Conservation (phyloP, 83 land plant genomes). For the Larix sibirica region DNA sequence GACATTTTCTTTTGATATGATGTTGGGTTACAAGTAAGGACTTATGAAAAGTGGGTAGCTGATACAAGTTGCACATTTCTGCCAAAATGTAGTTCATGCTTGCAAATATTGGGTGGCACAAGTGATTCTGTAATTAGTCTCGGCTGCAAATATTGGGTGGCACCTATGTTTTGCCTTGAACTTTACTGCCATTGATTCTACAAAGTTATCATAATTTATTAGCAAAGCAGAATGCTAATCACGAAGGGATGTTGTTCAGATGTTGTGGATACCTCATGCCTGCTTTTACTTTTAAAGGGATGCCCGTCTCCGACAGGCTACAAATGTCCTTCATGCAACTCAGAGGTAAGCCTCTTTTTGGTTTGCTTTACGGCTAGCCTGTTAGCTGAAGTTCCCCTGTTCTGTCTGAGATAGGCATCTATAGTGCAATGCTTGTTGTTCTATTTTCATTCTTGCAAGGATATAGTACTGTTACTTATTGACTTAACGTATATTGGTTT, state of each 20-base stretch:
- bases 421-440: not conserved
- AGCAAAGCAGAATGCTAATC: not conserved
- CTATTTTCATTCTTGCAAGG: not conserved
- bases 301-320: not conserved
- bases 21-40: not conserved
- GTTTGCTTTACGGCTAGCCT: not conserved
- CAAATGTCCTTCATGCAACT: constrained; percentile 4
- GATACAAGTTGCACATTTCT: not conserved
- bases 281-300: not conserved
- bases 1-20: not conserved
- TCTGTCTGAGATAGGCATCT: not conserved
- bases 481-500: not conserved
- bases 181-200: not conserved
- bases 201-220: not conserved
- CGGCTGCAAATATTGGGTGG: not conserved
- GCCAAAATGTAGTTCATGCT: constrained; percentile 1
- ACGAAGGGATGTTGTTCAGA: not conserved
- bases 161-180: not conserved
- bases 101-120: not conserved
- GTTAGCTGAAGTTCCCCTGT: not conserved
- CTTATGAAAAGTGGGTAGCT: not conserved
- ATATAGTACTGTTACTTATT: not conserved
- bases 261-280: constrained; percentile 2
- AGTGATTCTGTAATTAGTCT: not conserved
- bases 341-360: constrained; percentile 2